Conservation (phyloP, 345 rosid genomes). For the Schrenkiella parvula region DNA sequence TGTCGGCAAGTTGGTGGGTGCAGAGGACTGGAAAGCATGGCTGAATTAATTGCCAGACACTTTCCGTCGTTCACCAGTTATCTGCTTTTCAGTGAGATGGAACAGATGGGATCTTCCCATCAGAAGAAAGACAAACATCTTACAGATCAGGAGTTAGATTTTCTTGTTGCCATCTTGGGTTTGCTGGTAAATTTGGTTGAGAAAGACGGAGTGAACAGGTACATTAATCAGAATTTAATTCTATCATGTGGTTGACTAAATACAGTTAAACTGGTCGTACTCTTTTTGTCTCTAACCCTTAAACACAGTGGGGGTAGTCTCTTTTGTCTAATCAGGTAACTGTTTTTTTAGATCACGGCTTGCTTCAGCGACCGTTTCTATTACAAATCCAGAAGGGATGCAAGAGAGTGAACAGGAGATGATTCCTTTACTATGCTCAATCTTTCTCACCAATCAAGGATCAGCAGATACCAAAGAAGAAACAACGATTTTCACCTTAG, state of each 20-base stretch:
- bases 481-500: conserved; percentile 51
- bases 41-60: conserved; percentile 71
- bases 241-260: not conserved
- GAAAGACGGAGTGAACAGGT: conserved; percentile 95
- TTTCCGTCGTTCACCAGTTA: conserved; percentile 70
- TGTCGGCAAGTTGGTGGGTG: conserved; percentile 88
- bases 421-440: conserved; percentile 78
- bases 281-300: not conserved
- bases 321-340: not conserved
- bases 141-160: conserved; percentile 90
- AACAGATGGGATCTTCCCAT: conserved; percentile 34
- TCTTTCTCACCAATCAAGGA: conserved; percentile 83
- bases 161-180: conserved; percentile 97
- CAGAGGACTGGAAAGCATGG: conserved; percentile 86
- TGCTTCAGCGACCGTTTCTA: conserved; percentile 60
- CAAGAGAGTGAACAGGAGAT: conserved; percentile 51
- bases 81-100: conserved; percentile 34
- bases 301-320: not conserved
- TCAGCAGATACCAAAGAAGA: conserved; percentile 68
- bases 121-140: conserved; percentile 57
- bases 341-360: conserved; percentile 61
- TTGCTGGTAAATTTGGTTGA: conserved; percentile 94
- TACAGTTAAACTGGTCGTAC: conserved; percentile 2
- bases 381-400: conserved; percentile 50
- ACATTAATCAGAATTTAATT: not conserved